These are phyloP conservation scores for Amanita muscaria DNA, from an alignment of 768 basidiomycete genomes.

Conservation along the genomic window DNA sequence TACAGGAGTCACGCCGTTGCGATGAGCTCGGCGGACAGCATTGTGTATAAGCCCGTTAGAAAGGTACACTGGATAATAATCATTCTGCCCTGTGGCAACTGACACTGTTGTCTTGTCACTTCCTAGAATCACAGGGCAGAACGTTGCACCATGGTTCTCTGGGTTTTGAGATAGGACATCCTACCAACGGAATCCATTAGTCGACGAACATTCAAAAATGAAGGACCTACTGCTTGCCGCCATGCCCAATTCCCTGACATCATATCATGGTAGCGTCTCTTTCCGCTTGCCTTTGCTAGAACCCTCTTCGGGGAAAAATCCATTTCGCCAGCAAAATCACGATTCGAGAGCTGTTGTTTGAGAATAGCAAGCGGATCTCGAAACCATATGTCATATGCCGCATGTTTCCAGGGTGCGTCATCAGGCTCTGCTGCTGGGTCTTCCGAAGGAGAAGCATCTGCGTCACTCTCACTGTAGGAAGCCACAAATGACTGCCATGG, in stretches of 20 bases:
- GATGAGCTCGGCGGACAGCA: constrained; percentile 22
- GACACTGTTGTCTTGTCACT: constrained; percentile 32
- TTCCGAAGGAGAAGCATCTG: no score
- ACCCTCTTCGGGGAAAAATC: constrained; percentile 27
- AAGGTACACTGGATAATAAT: constrained; percentile 28
- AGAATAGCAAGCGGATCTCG: constrained; percentile 11
- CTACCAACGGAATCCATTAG: constrained; percentile 9
- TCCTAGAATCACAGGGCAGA: constrained; percentile 26
- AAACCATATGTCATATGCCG: constrained; percentile 21
- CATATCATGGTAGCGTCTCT: constrained; percentile 23
- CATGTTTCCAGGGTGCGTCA: constrained; percentile 18
- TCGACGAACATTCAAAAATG: not conserved
- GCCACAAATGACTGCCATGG: constrained; percentile 20
- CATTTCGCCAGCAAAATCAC: constrained; percentile 10
- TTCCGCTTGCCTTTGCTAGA: constrained; percentile 13
- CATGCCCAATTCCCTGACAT: constrained; percentile 36
- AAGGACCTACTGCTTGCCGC: constrained; percentile 27
- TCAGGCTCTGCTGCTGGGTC: not conserved
- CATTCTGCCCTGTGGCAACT: constrained; percentile 27
- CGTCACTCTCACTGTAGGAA: not conserved
- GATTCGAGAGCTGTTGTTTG: constrained; percentile 7
- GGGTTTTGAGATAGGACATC: constrained; percentile 18
- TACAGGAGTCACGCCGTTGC: constrained; percentile 17
- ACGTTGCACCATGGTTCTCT: constrained; percentile 19
- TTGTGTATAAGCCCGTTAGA: constrained; percentile 27